A percentile compares a stretch with the other conserved stretches of the same genome.
These are phyloP conservation scores for Backusella macrospora DNA, from an alignment of 192 early-diverging fungal genomes.

Conservation along the genomic window DNA sequence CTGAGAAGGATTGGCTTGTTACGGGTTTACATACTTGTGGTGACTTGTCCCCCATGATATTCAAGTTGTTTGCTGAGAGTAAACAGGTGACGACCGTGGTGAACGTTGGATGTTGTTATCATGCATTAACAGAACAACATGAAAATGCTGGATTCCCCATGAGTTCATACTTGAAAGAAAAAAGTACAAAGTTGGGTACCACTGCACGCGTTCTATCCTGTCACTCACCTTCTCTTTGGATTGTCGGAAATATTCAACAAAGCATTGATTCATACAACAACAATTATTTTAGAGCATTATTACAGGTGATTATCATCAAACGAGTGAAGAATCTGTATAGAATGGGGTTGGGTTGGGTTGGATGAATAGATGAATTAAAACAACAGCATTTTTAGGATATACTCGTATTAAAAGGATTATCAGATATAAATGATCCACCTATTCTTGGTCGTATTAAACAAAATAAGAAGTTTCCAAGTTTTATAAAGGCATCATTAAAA, in stretches of 20 bases:
- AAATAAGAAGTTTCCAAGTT: constrained; percentile 6
- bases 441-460: constrained; percentile 17
- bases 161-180: constrained; percentile 33
- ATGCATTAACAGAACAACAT: constrained; percentile 60
- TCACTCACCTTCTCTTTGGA: constrained; percentile 82
- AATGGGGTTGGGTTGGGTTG: too few species aligned
- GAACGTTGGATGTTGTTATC: constrained; percentile 87
- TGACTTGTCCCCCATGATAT: constrained; percentile 73
- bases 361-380: neutral
- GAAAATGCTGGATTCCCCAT: constrained; percentile 45
- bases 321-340: neutral
- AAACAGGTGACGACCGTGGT: constrained; percentile 56
- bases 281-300: constrained; percentile 74
- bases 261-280: constrained; percentile 63
- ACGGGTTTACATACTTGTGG: constrained; percentile 89
- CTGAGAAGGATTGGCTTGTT: constrained; percentile 58
- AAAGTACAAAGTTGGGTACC: constrained; percentile 50
- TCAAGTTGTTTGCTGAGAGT: constrained; percentile 64
- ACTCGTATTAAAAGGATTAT: constrained; percentile 1
- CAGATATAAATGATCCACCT: constrained; percentile 1
- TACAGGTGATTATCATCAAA: constrained; percentile 53
- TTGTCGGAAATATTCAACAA: constrained; percentile 48
- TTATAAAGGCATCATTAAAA: constrained; percentile 54
- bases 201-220: constrained; percentile 75
- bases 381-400: neutral